A percentile compares a stretch with the other conserved stretches of the same genome.
These are phyloP conservation scores for Ensete ventricosum DNA, from an alignment of 176 grass and related monocot genomes.

Conservation along the genomic window DNA sequence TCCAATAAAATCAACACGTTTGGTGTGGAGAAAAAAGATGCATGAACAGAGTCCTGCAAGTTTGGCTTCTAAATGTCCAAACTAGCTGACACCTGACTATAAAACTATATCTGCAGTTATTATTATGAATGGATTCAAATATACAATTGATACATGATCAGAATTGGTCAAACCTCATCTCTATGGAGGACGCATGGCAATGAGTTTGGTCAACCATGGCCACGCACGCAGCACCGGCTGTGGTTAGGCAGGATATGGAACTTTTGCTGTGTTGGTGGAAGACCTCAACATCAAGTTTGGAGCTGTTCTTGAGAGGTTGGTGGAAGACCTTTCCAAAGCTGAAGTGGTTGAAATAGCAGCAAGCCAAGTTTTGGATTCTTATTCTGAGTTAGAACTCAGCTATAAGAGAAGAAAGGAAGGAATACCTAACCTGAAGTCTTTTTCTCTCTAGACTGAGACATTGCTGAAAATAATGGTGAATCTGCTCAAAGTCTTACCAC, in stretches of 20 bases:
- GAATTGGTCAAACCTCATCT: no score
- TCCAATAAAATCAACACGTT: not conserved
- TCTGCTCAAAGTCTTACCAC: no score
- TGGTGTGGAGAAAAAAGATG: not conserved
- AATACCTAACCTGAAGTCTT: not conserved
- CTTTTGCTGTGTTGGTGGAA: not conserved
- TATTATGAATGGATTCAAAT: no score
- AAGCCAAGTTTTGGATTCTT: not conserved
- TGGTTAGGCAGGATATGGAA: not conserved
- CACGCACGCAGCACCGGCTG: not conserved
- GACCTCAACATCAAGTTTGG: not conserved
- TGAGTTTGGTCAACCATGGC: not conserved
- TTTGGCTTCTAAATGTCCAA: not conserved
- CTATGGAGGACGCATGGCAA: not conserved
- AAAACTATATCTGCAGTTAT: no score
- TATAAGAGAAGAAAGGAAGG: not conserved
- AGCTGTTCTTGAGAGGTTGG: not conserved
- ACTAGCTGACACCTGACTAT: not conserved
- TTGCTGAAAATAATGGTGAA: no score
- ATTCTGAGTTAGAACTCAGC: not conserved
- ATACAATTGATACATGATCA: no score
- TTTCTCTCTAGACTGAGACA: not conserved
- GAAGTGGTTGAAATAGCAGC: no score
- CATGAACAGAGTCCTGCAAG: not conserved
- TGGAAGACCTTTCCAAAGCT: not conserved